Evolutionary conservation across 768 basidiomycete species (phyloP).

Genomic region (Suillus lakei): DNA sequence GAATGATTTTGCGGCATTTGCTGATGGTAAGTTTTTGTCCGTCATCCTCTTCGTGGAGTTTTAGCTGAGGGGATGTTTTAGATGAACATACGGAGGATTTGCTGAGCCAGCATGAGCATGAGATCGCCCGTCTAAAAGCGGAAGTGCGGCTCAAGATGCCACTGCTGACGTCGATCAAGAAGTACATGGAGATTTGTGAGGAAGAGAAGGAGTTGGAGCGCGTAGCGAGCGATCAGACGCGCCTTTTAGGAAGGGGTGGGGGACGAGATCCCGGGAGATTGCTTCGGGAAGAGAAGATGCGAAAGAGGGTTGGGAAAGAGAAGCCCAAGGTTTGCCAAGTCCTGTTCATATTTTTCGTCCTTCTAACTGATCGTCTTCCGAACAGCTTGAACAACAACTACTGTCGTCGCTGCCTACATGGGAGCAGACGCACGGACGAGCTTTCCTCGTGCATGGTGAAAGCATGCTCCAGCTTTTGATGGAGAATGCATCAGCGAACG

Average conservation of each 20-base stretch:
- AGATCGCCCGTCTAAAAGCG: slow-evolving; percentile 80
- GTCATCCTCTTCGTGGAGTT: background rate
- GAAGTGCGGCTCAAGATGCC: slow-evolving; percentile 82
- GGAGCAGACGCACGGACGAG: slow-evolving; percentile 76
- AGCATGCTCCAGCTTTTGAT: slow-evolving; percentile 80
- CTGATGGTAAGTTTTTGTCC: slow-evolving; percentile 63
- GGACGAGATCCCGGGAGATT: slow-evolving; percentile 83
- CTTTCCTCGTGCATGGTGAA: slow-evolving; percentile 86
- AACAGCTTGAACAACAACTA: slow-evolving; percentile 88
- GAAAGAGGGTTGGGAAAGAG: slow-evolving; percentile 90
- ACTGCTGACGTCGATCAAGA: slow-evolving; percentile 75
- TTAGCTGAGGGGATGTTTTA: slow-evolving; percentile 30
- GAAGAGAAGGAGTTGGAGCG: slow-evolving; percentile 89
- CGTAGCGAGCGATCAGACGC: slow-evolving; percentile 78
- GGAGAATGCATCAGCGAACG: slow-evolving; percentile 69
- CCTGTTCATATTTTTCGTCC: background rate
- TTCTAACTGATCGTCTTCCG: background rate
- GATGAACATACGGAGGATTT: slow-evolving; percentile 92
- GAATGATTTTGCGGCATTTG: slow-evolving; percentile 79
- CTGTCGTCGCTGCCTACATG: slow-evolving; percentile 78
- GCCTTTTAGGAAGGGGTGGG: slow-evolving; percentile 77
- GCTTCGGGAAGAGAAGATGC: slow-evolving; percentile 94
- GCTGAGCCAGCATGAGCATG: slow-evolving; percentile 81
- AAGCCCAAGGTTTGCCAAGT: slow-evolving; percentile 79
- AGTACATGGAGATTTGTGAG: slow-evolving; percentile 89